Percentiles rank a stretch among this genome's conserved stretches.
phyloP scores from a whole-genome alignment of 805 yeast genomes.

The Metschnikowia lunata region DNA sequence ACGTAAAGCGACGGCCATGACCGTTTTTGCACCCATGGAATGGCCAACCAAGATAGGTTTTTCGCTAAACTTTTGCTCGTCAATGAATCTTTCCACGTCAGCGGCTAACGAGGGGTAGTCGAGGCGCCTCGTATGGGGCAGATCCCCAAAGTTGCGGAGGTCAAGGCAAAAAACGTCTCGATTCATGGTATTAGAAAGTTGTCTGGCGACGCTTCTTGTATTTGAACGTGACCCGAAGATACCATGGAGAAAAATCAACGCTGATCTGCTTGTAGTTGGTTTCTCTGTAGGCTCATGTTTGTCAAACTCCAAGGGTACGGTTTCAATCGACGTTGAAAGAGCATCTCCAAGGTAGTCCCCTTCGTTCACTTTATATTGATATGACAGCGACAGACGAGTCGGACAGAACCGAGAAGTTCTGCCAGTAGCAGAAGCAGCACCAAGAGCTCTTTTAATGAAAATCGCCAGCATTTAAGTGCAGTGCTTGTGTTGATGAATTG shows the following conservation, averaged over 20 bases:
- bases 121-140: slow-evolving; percentile 70
- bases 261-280: slow-evolving; percentile 38
- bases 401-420: neutral
- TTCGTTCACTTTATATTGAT: slow-evolving; percentile 2
- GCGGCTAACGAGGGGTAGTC: slow-evolving; percentile 80
- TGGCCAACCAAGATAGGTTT: slow-evolving; percentile 71
- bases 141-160: slow-evolving; percentile 87
- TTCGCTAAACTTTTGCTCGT: slow-evolving; percentile 28
- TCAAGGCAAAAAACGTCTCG: slow-evolving; percentile 70
- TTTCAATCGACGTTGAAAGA: slow-evolving; percentile 33
- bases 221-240: slow-evolving; percentile 81
- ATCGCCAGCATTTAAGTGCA: no score
- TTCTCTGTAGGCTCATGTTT: slow-evolving; percentile 28
- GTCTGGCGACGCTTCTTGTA: slow-evolving; percentile 73
- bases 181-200: slow-evolving; percentile 41
- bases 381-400: neutral
- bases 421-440: no score
- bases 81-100: slow-evolving; percentile 75
- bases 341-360: slow-evolving; percentile 28
- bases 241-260: slow-evolving; percentile 82
- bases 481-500: no score
- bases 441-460: no score
- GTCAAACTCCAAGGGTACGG: slow-evolving; percentile 56
- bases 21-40: slow-evolving; percentile 93
- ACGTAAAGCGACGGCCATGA: slow-evolving; percentile 78